These are phyloP conservation scores for Aspergillus pseudoterreus DNA, from an alignment of 2,329 filamentous ascomycete genomes.

Conservation along the genomic window DNA sequence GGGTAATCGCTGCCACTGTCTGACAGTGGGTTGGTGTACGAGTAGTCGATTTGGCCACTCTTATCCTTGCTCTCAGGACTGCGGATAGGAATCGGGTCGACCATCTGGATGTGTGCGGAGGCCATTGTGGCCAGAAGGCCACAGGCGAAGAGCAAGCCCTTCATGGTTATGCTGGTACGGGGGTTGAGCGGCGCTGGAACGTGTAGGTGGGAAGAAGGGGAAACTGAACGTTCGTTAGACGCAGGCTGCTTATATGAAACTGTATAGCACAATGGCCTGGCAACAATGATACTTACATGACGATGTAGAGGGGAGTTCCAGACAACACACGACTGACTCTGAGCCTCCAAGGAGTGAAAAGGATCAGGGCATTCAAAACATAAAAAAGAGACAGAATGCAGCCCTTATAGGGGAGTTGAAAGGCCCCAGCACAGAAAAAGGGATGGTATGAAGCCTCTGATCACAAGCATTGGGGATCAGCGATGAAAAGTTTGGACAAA, in stretches of 20 bases:
- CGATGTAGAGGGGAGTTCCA: too few relatives aligned
- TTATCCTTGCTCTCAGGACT: slow-evolving; percentile 48
- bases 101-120: slow-evolving; percentile 54
- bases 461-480: neutral
- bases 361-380: neutral
- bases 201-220: too few relatives aligned
- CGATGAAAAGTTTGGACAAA: neutral
- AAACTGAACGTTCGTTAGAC: too few relatives aligned
- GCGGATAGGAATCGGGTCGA: slow-evolving; percentile 51
- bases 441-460: neutral
- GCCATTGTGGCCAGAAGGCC: slow-evolving; percentile 31
- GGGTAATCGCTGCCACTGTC: slow-evolving; percentile 63
- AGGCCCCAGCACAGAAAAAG: neutral
- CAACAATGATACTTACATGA: too few relatives aligned
- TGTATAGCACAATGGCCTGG: too few relatives aligned
- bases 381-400: neutral
- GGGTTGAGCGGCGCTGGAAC: neutral
- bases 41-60: slow-evolving; percentile 59
- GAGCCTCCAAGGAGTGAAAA: too few relatives aligned
- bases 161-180: slow-evolving; percentile 22
- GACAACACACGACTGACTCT: too few relatives aligned
- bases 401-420: neutral
- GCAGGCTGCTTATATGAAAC: too few relatives aligned
- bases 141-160: slow-evolving; percentile 25
- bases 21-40: slow-evolving; percentile 65